Evolutionary conservation across 768 basidiomycete genomes (phyloP).

Genomic region (Calocybe indica): DNA sequence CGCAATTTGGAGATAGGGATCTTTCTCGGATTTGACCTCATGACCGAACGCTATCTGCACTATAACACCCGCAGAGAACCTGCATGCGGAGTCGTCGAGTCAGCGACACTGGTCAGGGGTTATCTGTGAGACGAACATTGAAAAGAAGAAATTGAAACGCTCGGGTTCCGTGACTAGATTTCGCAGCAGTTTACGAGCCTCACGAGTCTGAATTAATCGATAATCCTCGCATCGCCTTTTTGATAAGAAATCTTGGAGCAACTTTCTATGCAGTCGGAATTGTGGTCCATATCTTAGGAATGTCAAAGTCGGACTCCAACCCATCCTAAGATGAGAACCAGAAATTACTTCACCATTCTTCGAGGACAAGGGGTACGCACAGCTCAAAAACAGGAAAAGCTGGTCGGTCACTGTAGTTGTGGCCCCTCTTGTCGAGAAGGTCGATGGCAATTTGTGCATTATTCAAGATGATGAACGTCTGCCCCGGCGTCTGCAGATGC

Average conservation of each 20-base stretch:
- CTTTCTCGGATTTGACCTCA: slow-evolving; percentile 8
- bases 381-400: slow-evolving; percentile 15
- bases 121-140: too few species aligned
- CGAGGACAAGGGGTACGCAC: slow-evolving; percentile 1
- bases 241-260: slow-evolving; percentile 16
- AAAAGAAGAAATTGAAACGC: too few species aligned
- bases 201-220: background rate
- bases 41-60: slow-evolving; percentile 12
- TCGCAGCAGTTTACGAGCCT: slow-evolving; percentile 3
- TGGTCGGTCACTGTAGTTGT: slow-evolving; percentile 29
- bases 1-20: slow-evolving; percentile 8
- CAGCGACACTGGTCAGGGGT: too few species aligned
- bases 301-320: background rate
- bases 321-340: background rate
- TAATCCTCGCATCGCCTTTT: slow-evolving; percentile 8
- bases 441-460: slow-evolving; percentile 28
- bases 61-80: slow-evolving; percentile 11
- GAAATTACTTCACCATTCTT: background rate
- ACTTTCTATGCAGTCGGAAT: slow-evolving; percentile 17
- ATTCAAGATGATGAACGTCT: slow-evolving; percentile 23
- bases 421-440: slow-evolving; percentile 33
- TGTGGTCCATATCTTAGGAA: slow-evolving; percentile 16
- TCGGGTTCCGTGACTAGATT: background rate
- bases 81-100: background rate
- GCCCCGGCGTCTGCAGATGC: slow-evolving; percentile 15